Conservation (phyloP, 768 basidiomycete species). For the Termitomyces bulborhizus region DNA sequence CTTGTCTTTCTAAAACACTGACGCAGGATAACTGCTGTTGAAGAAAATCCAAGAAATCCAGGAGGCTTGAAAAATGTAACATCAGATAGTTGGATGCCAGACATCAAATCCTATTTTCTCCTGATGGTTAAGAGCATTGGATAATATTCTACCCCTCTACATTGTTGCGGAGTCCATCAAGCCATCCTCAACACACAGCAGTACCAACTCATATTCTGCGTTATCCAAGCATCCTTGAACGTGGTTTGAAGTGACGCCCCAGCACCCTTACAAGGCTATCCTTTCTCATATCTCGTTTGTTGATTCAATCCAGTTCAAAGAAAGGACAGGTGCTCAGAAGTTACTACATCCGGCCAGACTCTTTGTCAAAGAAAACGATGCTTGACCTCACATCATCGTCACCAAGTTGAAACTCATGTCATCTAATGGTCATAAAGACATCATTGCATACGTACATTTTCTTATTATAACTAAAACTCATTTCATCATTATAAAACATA, state of each 20-base stretch:
- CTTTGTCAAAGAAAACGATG: no score
- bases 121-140: slow-evolving; percentile 14
- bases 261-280: slow-evolving; percentile 13
- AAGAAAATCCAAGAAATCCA: slow-evolving; percentile 14
- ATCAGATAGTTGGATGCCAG: slow-evolving; percentile 23
- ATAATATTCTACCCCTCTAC: slow-evolving; percentile 13
- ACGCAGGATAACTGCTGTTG: slow-evolving; percentile 20
- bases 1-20: slow-evolving; percentile 19
- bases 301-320: slow-evolving; percentile 6
- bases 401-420: no score
- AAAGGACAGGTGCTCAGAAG: slow-evolving; percentile 6
- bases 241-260: slow-evolving; percentile 18
- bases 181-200: slow-evolving; percentile 22
- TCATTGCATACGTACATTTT: no score
- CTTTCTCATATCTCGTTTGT: slow-evolving; percentile 10
- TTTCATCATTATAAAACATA: no score
- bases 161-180: slow-evolving; percentile 19
- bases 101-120: slow-evolving; percentile 20
- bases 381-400: no score
- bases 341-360: no score
- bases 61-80: no score
- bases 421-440: no score
- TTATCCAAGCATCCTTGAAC: no score
- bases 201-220: slow-evolving; percentile 23
- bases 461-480: no score